Percentiles rank a stretch among this genome's conserved stretches.
These are phyloP conservation scores for Aspergillus saccharolyticus DNA, from an alignment of 495 filamentous ascomycete genomes.

Conservation along the genomic window DNA sequence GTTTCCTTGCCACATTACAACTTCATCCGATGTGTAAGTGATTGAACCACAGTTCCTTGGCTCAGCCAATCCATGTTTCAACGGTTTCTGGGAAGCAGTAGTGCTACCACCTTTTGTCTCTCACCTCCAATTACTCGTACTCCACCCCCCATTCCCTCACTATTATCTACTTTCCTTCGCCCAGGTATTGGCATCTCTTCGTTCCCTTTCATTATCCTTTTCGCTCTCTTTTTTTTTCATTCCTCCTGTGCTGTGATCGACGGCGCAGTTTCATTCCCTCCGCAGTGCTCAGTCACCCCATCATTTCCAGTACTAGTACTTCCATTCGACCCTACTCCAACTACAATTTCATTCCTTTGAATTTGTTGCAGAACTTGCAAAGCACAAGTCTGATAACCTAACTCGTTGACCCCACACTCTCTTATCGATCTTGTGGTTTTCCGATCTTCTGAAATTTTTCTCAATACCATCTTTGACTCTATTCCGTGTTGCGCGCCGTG, in stretches of 20 bases:
- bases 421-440: neutral
- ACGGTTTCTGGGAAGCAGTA: neutral
- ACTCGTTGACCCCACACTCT: neutral
- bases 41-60: conserved; percentile 5
- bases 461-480: conserved; percentile 7
- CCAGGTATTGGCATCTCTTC: conserved; percentile 10
- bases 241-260: neutral
- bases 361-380: neutral
- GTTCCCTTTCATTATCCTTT: conserved; percentile 4
- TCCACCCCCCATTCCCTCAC: conserved; percentile 12
- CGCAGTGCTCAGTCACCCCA: neutral
- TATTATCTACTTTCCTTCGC: neutral
- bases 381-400: neutral
- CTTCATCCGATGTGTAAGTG: conserved; percentile 20
- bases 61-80: conserved; percentile 4
- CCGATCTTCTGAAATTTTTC: neutral
- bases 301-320: neutral
- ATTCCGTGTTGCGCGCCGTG: neutral
- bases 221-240: conserved; percentile 4
- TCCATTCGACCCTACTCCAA: conserved; percentile 5
- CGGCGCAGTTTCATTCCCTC: conserved; percentile 1
- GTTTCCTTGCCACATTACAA: conserved; percentile 12
- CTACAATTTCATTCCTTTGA: neutral
- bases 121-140: conserved; percentile 4
- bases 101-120: neutral